These are phyloP conservation scores for Tylopilus felleus DNA, from an alignment of 768 basidiomycete genomes.

Conservation along the genomic window DNA sequence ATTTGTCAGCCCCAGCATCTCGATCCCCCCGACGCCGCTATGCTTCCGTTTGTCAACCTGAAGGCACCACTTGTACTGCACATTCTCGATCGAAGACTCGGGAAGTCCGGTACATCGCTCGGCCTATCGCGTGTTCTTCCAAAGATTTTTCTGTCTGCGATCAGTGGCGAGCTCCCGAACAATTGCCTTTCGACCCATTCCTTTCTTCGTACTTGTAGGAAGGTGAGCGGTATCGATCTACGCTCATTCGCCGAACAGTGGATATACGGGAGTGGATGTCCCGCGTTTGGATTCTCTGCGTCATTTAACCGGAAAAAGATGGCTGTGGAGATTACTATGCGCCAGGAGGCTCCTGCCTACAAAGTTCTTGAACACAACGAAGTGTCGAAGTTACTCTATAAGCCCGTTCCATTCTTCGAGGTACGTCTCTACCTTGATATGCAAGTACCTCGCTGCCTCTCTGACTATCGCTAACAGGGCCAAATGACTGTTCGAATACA, in stretches of 20 bases:
- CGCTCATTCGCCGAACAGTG: constrained; percentile 96
- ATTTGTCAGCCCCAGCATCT: constrained; percentile 86
- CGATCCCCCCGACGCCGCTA: constrained; percentile 79
- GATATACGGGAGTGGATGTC: constrained; percentile 98
- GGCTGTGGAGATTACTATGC: constrained; percentile 94
- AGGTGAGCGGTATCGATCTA: constrained; percentile 88
- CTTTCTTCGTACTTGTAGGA: constrained; percentile 89
- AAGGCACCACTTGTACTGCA: constrained; percentile 96
- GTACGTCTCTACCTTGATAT: constrained; percentile 36
- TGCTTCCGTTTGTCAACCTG: constrained; percentile 86
- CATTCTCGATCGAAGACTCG: constrained; percentile 89
- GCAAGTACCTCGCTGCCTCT: not conserved
- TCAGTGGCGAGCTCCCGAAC: constrained; percentile 84
- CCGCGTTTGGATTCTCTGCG: constrained; percentile 83
- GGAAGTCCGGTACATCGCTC: constrained; percentile 92
- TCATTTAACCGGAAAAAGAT: constrained; percentile 97
- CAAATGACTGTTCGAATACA: constrained; percentile 99
- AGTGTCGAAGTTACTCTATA: constrained; percentile 61
- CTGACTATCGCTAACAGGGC: constrained; percentile 48
- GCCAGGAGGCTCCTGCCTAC: constrained; percentile 81
- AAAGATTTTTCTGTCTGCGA: constrained; percentile 89
- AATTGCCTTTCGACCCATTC: constrained; percentile 86
- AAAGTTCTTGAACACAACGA: constrained; percentile 63
- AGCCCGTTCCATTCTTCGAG: constrained; percentile 89
- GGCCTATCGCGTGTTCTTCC: constrained; percentile 94